Evolutionary conservation across 768 basidiomycete genomes (phyloP).

Genomic region (Boletus barrowsii): DNA sequence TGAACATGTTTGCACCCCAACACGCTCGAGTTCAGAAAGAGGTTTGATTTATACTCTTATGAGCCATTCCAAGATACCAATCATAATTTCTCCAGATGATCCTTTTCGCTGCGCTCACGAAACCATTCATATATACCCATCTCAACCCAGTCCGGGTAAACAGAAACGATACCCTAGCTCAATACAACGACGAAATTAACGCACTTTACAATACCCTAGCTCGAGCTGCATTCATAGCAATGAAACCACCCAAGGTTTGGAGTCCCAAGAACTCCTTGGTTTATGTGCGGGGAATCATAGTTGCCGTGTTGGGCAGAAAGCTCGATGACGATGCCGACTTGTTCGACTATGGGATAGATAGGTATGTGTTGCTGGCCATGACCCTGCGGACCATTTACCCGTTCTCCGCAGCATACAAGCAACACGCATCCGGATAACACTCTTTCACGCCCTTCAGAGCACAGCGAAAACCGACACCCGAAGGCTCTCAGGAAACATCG

Average conservation of each 20-base stretch:
- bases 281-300: constrained; percentile 15
- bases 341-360: constrained; percentile 9
- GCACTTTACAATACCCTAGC: constrained; percentile 9
- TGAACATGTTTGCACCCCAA: constrained; percentile 22
- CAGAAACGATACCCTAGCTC: constrained; percentile 10
- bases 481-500: constrained; percentile 30
- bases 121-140: constrained; percentile 10
- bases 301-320: constrained; percentile 9
- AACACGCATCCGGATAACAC: constrained; percentile 39
- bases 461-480: constrained; percentile 18
- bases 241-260: constrained; percentile 19
- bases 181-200: constrained; percentile 13
- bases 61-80: background rate
- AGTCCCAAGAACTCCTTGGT: constrained; percentile 9
- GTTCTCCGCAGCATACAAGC: constrained; percentile 34
- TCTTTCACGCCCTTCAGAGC: constrained; percentile 34
- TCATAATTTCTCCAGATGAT: constrained; percentile 10
- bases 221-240: background rate
- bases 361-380: background rate
- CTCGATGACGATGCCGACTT: constrained; percentile 11
- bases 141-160: background rate
- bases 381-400: background rate
- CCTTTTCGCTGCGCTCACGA: constrained; percentile 6
- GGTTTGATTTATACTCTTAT: constrained; percentile 1
- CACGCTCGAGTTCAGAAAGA: constrained; percentile 21